A percentile compares a stretch with the other conserved stretches of the same genome.
Evolutionary conservation across 495 filamentous ascomycete species (phyloP).

Genomic region (Rhypophila decipiens): DNA sequence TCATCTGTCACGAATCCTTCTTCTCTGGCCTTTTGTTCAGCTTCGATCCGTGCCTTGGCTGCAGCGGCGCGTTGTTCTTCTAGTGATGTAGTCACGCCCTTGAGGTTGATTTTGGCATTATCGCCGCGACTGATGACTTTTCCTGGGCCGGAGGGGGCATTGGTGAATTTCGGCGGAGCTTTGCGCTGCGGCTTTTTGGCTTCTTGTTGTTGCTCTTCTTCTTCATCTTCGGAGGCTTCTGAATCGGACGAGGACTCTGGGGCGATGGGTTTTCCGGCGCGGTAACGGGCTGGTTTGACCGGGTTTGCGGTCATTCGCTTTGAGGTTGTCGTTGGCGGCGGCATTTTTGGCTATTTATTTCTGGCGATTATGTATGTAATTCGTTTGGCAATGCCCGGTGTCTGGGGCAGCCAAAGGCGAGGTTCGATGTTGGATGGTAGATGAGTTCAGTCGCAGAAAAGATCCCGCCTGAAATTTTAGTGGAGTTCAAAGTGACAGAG

Average conservation of each 20-base stretch:
- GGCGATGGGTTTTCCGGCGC: constrained; percentile 73
- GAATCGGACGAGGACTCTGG: constrained; percentile 62
- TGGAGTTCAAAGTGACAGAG: neutral
- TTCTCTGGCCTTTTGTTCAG: constrained; percentile 50
- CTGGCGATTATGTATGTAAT: neutral
- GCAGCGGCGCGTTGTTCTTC: constrained; percentile 40
- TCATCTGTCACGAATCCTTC: constrained; percentile 71
- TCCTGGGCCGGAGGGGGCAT: constrained; percentile 41
- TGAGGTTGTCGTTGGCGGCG: constrained; percentile 57
- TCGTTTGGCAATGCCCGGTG: no score
- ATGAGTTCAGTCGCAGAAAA: no score
- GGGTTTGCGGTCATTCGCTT: constrained; percentile 97
- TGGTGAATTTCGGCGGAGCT: constrained; percentile 53
- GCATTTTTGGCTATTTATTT: neutral
- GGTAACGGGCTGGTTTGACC: constrained; percentile 70
- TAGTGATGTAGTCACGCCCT: constrained; percentile 39
- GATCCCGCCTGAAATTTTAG: neutral
- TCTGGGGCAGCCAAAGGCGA: neutral
- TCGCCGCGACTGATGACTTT: constrained; percentile 52
- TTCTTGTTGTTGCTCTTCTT: constrained; percentile 36
- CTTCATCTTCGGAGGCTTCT: constrained; percentile 54
- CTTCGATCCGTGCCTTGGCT: constrained; percentile 33
- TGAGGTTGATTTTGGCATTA: constrained; percentile 62
- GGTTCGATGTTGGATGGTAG: neutral
- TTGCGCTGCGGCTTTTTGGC: constrained; percentile 26